Conservation (phyloP, 2,329 filamentous ascomycete species). For the Aphanoascus verrucosus region DNA sequence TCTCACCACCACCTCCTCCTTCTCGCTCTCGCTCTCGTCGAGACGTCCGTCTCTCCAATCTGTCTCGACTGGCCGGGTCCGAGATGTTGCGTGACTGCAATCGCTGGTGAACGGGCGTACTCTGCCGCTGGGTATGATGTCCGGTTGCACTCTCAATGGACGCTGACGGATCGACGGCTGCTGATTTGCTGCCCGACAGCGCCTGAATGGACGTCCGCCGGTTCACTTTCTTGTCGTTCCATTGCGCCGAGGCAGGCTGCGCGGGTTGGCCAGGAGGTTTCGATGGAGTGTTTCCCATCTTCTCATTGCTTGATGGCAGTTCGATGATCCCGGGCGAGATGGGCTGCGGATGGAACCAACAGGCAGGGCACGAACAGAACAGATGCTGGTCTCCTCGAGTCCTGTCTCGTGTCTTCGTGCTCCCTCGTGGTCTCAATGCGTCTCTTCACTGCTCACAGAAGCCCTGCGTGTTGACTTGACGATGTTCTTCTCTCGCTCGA, state of each 20-base stretch:
- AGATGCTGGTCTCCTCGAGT: not conserved
- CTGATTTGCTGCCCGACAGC: conserved; percentile 30
- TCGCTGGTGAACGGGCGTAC: conserved; percentile 31
- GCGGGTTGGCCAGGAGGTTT: conserved; percentile 31
- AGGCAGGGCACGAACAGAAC: not conserved
- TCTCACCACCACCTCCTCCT: conserved; percentile 16
- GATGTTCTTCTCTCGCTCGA: not conserved
- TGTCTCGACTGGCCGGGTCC: conserved; percentile 21
- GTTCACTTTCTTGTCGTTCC: conserved; percentile 31
- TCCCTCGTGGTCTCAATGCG: not conserved
- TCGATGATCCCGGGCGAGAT: not conserved
- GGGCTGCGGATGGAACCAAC: not conserved
- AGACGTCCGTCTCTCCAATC: conserved; percentile 19
- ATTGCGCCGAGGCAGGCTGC: conserved; percentile 19
- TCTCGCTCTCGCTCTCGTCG: conserved; percentile 17
- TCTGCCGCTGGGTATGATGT: conserved; percentile 27
- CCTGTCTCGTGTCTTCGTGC: not conserved
- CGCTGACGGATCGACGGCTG: conserved; percentile 35
- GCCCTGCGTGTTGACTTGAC: not conserved
- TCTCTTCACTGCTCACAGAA: not conserved
- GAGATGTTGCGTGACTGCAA: conserved; percentile 31
- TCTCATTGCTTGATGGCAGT: conserved; percentile 10
- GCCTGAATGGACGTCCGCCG: conserved; percentile 34
- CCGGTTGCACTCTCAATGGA: conserved; percentile 36
- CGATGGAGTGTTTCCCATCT: conserved; percentile 42